Percentiles rank a stretch among this genome's conserved stretches.
phyloP scores from a whole-genome alignment of 345 rosid genomes.

The Reutealis trisperma region DNA sequence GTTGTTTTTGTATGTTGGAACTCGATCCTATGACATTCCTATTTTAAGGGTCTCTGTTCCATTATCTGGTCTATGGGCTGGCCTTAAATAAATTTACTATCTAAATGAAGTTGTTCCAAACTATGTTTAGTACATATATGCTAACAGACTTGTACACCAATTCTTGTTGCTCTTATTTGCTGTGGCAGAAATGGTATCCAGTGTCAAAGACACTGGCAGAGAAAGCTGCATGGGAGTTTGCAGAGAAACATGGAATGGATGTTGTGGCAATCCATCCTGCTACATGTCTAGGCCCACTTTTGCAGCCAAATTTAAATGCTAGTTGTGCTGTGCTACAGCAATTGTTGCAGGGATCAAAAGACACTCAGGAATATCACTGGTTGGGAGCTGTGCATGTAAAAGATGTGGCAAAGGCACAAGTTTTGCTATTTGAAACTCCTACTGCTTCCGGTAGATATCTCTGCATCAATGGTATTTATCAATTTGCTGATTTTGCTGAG shows the following conservation, averaged over 20 bases:
- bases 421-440: slow-evolving; percentile 57
- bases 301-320: slow-evolving; percentile 73
- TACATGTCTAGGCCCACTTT: slow-evolving; percentile 70
- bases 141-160: too few species aligned
- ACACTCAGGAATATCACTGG: slow-evolving; percentile 75
- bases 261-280: slow-evolving; percentile 72
- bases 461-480: slow-evolving; percentile 77
- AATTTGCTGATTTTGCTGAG: slow-evolving; percentile 68
- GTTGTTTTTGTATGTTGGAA: too few species aligned
- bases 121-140: too few species aligned
- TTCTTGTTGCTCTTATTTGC: not conserved
- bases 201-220: slow-evolving; percentile 83
- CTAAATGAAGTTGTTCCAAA: too few species aligned
- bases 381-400: slow-evolving; percentile 75
- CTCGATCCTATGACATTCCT: too few species aligned
- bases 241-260: slow-evolving; percentile 60
- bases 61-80: too few species aligned
- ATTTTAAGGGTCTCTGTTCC: too few species aligned
- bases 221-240: slow-evolving; percentile 75
- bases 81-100: too few species aligned
- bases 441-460: slow-evolving; percentile 72
- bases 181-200: slow-evolving; percentile 71
- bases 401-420: slow-evolving; percentile 71
- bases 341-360: slow-evolving; percentile 63
- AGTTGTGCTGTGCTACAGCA: slow-evolving; percentile 69